Base-by-base conservation (phyloP, 163 green algal species). In the Prototheca cutis region DNA sequence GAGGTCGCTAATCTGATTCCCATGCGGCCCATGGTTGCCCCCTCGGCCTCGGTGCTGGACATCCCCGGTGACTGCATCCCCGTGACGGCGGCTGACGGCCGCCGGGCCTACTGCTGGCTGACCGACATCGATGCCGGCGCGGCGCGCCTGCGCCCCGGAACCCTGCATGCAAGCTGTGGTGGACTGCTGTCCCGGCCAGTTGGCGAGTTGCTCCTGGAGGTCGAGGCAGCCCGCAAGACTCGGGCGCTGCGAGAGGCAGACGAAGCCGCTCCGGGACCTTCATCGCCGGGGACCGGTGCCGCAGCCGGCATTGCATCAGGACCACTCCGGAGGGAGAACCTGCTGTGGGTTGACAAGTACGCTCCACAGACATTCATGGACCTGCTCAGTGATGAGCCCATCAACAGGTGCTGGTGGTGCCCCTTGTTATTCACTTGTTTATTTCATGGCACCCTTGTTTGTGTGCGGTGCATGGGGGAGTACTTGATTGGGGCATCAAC, bases 331-430 rank as follows among this genome's bases (percentile, higher is more conserved):
- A 67, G 40, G 39, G 27, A 0, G 65, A 65, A 48, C 30, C 40
- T 30, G 47, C 75, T 94, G 42, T 95, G 88, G 89, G 86, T 94
- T 21, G 75, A 93, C 67, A 88, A 87, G 70, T 90, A 96, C 67
- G 63, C 78, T 0, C 90, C 90, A 3, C 40, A 56, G 2, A 53
- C 49, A n/a, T 97, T 91, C 72, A 73, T 82, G 30, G 79, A 91
- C 52, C 70, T 97, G 47, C 77, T 97, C 18, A 87, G 70, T 32
- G 83, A 92, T 54, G 87, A 95, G 65, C 55, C 70, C 5, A 82
- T 80, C 64, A 97, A 97, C 74, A 74, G 85, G 24, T 80, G 83
- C 36, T n/a, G n/a, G n/a, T n/a, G n/a, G n/a, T n/a, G n/a, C n/a
- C n/a, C n/a, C n/a, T n/a, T n/a, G n/a, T n/a, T n/a, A n/a, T n/a